Conservation (phyloP, 192 early-diverging fungal genomes). For the Coemansia sp. region DNA sequence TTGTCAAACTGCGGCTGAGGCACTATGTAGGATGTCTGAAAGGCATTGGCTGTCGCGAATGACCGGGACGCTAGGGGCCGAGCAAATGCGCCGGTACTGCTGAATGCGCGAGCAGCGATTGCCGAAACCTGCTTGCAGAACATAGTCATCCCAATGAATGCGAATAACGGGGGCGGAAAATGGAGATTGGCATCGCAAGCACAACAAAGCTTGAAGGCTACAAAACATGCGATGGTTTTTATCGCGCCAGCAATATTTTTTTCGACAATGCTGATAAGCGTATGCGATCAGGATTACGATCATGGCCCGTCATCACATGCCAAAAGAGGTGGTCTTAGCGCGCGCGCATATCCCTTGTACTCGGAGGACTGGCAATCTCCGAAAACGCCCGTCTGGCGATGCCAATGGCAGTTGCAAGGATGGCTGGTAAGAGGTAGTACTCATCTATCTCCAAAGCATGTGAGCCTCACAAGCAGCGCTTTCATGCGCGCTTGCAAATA, state of each 20-base stretch:
- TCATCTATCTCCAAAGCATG: no score
- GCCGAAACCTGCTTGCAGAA: neutral
- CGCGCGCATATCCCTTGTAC: neutral
- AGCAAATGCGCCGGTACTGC: neutral
- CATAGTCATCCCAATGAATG: neutral
- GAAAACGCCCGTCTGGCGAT: neutral
- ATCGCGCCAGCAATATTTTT: neutral
- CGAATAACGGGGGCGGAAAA: no score
- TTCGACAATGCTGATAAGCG: neutral
- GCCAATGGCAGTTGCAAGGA: neutral
- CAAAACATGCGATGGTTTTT: neutral
- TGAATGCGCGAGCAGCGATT: no score
- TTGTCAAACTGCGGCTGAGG: constrained; percentile 52
- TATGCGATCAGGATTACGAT: neutral
- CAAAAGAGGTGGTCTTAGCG: constrained; percentile 2
- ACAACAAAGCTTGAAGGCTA: neutral
- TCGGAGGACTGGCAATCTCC: neutral
- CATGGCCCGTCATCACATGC: neutral
- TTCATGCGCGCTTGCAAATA: constrained; percentile 3
- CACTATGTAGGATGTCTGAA: constrained; percentile 34
- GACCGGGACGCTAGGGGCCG: neutral
- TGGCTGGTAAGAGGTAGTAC: neutral
- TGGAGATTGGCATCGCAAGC: neutral
- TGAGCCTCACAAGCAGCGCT: neutral
- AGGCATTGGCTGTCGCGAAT: neutral